Base-by-base conservation (phyloP, 192 early-diverging fungal species). In the Gamsiella multidivaricata region DNA sequence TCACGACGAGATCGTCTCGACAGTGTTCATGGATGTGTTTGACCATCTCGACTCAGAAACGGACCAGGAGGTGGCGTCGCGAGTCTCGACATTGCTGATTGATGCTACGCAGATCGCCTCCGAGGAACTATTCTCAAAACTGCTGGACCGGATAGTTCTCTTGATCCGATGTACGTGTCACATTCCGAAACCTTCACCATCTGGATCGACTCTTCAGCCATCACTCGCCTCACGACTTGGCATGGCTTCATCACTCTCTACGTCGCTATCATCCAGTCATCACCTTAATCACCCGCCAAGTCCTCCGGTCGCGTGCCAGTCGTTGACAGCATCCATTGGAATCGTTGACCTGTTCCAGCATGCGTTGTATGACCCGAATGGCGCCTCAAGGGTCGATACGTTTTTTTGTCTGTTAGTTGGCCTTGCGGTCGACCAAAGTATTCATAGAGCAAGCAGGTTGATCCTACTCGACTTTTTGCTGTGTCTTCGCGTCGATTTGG, bases 401-500 rank as follows among this genome's bases (percentile, higher is more conserved):
- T 57, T 76, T 11, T 89, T 75, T 60, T 46, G 75, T 15, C 60
- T 80, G 31, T 70, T 89, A 34, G 57, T 84, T 6, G 62, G 70
- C 17, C 67, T 87, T 28, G 83, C 85, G 3, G 65, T 75, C 43
- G 65, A 79, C 32, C 69, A 60, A 32, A 42, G 58, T 31, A 61
- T 73, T 51, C 85, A 80, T 23, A 79, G 64, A 63, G 81, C 69
- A 33, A 80, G 70, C 53, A 79, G 84, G 54, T 61, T 89, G 54
- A 61, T 83, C 31, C 73, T 83, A 25, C 62, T 89, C 20, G 84
- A 85, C 50, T 74, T 85, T 42, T 61, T 87, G 36, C 78, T 86
- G 9, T 71, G 84, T 25, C 80, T 89, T 20, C 80, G 85, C 23
- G 83, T 83, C 60, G 70, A 82, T 66, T 61, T 81, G 50, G 85